These are phyloP conservation scores for Wilcoxina mikolae DNA, from an alignment of 495 filamentous ascomycete genomes.

Conservation along the genomic window DNA sequence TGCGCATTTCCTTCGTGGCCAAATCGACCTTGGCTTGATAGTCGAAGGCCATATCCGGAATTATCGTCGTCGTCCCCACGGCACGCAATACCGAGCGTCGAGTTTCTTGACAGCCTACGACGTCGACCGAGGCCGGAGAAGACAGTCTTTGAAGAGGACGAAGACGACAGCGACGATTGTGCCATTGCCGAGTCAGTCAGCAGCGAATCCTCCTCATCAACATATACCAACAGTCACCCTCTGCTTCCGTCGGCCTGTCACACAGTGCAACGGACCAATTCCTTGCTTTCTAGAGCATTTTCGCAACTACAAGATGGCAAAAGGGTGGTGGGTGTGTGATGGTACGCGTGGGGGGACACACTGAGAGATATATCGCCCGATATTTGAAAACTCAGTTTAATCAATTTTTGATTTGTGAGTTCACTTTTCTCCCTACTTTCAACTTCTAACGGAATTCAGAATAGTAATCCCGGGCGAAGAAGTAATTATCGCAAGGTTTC, in stretches of 20 bases:
- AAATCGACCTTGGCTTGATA: conserved; percentile 7
- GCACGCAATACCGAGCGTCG: neutral
- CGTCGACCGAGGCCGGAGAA: neutral
- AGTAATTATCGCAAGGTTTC: no score
- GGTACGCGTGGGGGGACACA: no score
- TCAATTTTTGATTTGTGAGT: no score
- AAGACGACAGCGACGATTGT: neutral
- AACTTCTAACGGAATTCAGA: no score
- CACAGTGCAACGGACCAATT: neutral
- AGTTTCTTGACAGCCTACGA: conserved; percentile 1
- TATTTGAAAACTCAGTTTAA: no score
- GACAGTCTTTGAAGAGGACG: neutral
- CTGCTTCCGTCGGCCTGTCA: neutral
- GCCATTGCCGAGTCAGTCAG: neutral
- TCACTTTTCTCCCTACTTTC: no score
- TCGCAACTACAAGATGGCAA: neutral
- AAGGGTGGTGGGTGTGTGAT: no score
- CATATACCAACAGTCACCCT: neutral
- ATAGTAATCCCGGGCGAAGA: no score
- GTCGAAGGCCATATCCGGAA: neutral
- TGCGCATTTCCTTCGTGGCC: conserved; percentile 12
- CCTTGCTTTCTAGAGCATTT: neutral
- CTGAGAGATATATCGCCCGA: neutral
- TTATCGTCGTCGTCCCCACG: neutral
- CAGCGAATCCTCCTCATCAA: neutral